Evolutionary conservation across 768 basidiomycete genomes (phyloP), one percentile per base, ranked within the genome.

Genomic region (Hygrophoropsis aurantiaca): DNA sequence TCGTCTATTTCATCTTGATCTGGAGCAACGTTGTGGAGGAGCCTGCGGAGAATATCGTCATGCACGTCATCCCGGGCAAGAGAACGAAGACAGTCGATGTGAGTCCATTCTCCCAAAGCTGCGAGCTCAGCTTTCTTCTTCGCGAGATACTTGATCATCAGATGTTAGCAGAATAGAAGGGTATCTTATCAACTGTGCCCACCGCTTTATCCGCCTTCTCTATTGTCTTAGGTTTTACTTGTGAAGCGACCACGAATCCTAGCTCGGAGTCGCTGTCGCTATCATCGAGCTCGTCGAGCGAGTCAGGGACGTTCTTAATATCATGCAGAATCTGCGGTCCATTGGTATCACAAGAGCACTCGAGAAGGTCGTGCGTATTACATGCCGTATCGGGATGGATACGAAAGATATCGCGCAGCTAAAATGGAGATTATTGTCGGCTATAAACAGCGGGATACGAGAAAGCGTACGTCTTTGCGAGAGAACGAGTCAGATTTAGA

Each of bases 371-470:
- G 57, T 98, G 95, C 2, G 94, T 98, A 51, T 94, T 87, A 69
- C 91, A 94, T 7, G 74, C 69, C 0, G 92, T 94, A 45, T 83
- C 72, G 0, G 75, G 71, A 66, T 94, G 82, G 36, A 97, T 74
- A n/a, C 83, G 85, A 68, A 97, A 98, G 53, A 98, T 90, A 63
- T 94, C 92, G 30, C 85, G 85, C 35, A 98, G 80, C 89, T 98
- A 60, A 18, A 40, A 13, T 32, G 36, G 10, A 13, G 16, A 42
- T 50, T 45, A 50, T 41, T 24, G 43, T 33, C 11, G 15, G 20
- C 8, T 1, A 2, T 50, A 44, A 23, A 27, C 24, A 33, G 47
- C 23, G 47, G 33, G 49, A 25, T 24, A 19, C 15, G 24, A 47
- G 33, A 25, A 8, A 68, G n/a, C 82, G 53, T 47, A 94, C 92